A percentile compares a stretch with the other conserved stretches of the same genome.
These are phyloP conservation scores for Pluteus cervinus DNA, from an alignment of 768 basidiomycete species.

Conservation along the genomic window DNA sequence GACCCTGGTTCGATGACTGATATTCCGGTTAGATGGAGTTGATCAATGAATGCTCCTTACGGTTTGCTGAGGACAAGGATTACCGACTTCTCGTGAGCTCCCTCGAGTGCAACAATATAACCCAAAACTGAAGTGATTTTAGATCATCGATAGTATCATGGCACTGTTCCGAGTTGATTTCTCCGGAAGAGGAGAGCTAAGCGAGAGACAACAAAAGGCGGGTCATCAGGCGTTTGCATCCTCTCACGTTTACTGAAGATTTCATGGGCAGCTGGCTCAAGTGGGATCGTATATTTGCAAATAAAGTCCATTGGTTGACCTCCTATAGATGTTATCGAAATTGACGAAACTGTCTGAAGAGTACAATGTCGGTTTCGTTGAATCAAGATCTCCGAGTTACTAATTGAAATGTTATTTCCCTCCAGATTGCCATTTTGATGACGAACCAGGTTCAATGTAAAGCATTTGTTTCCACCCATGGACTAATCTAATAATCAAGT, in stretches of 20 bases:
- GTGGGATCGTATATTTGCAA: conserved; percentile 25
- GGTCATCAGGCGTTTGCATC: conserved; percentile 3
- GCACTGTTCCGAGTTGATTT: conserved; percentile 93
- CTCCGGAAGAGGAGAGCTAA: conserved; percentile 89
- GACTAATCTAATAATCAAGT: neutral
- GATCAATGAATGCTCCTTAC: conserved; percentile 81
- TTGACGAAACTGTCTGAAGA: conserved; percentile 90
- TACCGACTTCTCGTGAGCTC: conserved; percentile 57
- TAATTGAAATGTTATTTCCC: conserved; percentile 10
- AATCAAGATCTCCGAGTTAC: neutral
- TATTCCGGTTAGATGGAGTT: conserved; percentile 66
- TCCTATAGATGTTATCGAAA: conserved; percentile 77
- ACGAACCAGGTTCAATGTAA: conserved; percentile 92
- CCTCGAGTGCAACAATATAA: neutral
- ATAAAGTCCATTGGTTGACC: neutral
- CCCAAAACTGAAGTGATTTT: conserved; percentile 7
- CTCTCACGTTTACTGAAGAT: neutral
- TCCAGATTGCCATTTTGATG: conserved; percentile 75
- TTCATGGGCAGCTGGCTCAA: conserved; percentile 65
- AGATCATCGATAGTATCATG: conserved; percentile 98
- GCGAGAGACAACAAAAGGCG: conserved; percentile 90
- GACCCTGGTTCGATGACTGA: neutral
- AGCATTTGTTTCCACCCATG: conserved; percentile 10
- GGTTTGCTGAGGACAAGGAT: conserved; percentile 87
- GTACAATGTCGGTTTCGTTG: conserved; percentile 54